Base-by-base conservation (phyloP, 2,329 filamentous ascomycete genomes). In the Tolypocladium paradoxum region DNA sequence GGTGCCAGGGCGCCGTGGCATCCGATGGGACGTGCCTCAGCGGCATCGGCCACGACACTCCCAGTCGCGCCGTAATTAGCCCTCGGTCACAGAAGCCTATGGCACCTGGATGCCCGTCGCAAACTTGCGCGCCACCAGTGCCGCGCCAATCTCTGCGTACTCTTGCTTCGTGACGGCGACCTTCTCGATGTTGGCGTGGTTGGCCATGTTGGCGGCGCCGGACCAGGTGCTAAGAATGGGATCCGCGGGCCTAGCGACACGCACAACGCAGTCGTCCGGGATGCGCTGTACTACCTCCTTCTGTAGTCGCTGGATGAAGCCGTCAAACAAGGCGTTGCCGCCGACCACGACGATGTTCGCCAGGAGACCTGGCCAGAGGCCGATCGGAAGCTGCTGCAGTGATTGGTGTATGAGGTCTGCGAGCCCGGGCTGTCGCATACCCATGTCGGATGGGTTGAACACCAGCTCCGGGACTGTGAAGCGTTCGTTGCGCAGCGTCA, bases 301-400 rank as follows among this genome's bases (percentile, higher is more conserved):
- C 66, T 89, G 84, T 60, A 99, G 67, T 53, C 93, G 80, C 64
- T 89, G 82, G 58, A 90, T 79, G 58, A 99, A 92, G 0, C 91
- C 91, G 1, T 85, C 78, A 29, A 96, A 83, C 20, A 86, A 75
- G 0, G 87, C 79, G 64, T 89, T 96, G 4, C 93, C 93, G 2
- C 93, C 93, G 0, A 96, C 88, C 0, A 96, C 85, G 3, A 96
- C 72, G 4, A 97, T 81, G 60, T 97, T 99, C 37, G 89, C 86
- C 48, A 97, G 71, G 59, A 96, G 79, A 0, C 84, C 85, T 1
- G 90, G 87, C 80, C 90, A 91, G 8, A 97, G 71, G 0, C 88
- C 88, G n/a, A 87, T 77, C 0, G 93, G 93, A 11, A 97, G 69
- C 14, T 76, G 76, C 9, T 81, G 78, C 16, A 99, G 70, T 14